Evolutionary conservation across 1,139 yeast species (phyloP).

Genomic region (Debaryomyces fabryi): DNA sequence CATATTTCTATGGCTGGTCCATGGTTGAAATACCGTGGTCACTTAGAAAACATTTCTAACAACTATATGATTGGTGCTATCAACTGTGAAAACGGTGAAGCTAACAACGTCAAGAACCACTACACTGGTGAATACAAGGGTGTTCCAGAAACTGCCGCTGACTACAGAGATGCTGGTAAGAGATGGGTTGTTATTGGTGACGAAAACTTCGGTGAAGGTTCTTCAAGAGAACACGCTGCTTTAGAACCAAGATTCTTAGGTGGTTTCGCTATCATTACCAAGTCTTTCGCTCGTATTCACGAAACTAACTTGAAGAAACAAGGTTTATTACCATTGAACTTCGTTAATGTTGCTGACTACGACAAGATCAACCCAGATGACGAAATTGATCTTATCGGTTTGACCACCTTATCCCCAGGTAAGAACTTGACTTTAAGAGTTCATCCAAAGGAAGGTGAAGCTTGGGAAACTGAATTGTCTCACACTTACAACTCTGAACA

Average conservation of each 20-base stretch:
- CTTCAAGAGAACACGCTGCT: slow-evolving; percentile 99
- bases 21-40: slow-evolving; percentile 99
- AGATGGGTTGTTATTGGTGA: slow-evolving; percentile 99
- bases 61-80: slow-evolving; percentile 99
- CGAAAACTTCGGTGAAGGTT: slow-evolving; percentile 99
- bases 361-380: slow-evolving; percentile 93
- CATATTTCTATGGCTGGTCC: slow-evolving; percentile 99
- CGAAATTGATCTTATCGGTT: slow-evolving; percentile 84
- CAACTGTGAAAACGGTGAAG: slow-evolving; percentile 95
- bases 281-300: slow-evolving; percentile 95
- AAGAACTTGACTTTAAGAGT: slow-evolving; percentile 85
- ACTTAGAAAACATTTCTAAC: slow-evolving; percentile 97
- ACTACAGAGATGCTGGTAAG: slow-evolving; percentile 90
- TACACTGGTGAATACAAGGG: slow-evolving; percentile 91
- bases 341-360: slow-evolving; percentile 84
- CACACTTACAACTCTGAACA: slow-evolving; percentile 97
- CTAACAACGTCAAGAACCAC: slow-evolving; percentile 86
- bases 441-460: slow-evolving; percentile 81
- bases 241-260: slow-evolving; percentile 99
- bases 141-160: slow-evolving; percentile 95
- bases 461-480: slow-evolving; percentile 87
- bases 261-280: slow-evolving; percentile 95
- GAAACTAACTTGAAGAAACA: slow-evolving; percentile 56
- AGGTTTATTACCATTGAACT: slow-evolving; percentile 87
- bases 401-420: slow-evolving; percentile 89